A percentile compares a stretch with the other conserved stretches of the same genome.
Evolutionary conservation across 768 basidiomycete species (phyloP).

Genomic region (Naganishia friedmannii): DNA sequence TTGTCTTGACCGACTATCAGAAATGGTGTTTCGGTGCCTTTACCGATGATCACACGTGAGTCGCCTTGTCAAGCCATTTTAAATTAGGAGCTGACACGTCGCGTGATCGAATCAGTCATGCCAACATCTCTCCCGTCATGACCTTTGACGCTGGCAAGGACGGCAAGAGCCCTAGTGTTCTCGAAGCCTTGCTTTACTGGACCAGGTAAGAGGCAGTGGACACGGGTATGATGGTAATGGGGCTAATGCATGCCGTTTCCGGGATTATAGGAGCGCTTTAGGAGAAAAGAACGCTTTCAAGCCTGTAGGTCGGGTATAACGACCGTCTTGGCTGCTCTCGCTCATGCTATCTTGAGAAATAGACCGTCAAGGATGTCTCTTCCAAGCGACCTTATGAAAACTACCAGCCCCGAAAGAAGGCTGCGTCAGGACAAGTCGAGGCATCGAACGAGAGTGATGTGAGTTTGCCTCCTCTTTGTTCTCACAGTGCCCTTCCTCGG

Average conservation of each 20-base stretch:
- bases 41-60: constrained; percentile 36
- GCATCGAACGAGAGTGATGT: constrained; percentile 24
- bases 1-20: constrained; percentile 51
- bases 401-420: constrained; percentile 18
- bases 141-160: constrained; percentile 31
- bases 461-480: not conserved
- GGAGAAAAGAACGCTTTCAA: constrained; percentile 16
- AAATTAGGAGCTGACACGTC: not conserved
- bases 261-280: not conserved
- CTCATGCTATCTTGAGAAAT: not conserved
- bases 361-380: constrained; percentile 20
- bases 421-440: constrained; percentile 15
- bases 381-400: constrained; percentile 13
- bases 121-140: constrained; percentile 40
- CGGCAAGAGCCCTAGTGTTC: constrained; percentile 39
- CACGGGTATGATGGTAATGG: not conserved
- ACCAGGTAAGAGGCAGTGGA: constrained; percentile 15
- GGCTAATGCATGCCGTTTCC: not conserved
- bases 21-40: constrained; percentile 52
- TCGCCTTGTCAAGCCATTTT: not conserved
- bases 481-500: too few species aligned
- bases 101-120: constrained; percentile 27
- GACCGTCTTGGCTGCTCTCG: not conserved
- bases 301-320: not conserved
- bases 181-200: constrained; percentile 50